These are phyloP conservation scores for Turritis glabra DNA, from an alignment of 345 rosid genomes.

Conservation along the genomic window DNA sequence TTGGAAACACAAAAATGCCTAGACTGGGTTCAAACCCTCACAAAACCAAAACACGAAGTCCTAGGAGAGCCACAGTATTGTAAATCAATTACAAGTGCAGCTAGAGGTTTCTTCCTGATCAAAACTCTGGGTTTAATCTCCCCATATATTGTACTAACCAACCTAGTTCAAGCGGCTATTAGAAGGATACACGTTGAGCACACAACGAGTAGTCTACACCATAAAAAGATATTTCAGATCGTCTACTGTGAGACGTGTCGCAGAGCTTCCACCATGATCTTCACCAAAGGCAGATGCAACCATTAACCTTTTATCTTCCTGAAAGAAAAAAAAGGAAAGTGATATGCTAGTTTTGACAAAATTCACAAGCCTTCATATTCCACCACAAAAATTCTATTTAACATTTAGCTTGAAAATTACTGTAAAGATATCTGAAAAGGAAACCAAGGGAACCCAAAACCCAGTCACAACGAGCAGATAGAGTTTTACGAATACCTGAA, in stretches of 20 bases:
- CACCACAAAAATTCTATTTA: not conserved
- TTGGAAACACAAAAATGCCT: constrained; percentile 22
- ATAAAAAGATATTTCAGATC: constrained; percentile 68
- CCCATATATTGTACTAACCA: constrained; percentile 20
- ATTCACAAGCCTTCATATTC: not conserved
- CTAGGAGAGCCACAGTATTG: constrained; percentile 25
- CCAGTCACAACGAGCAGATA: constrained; percentile 3
- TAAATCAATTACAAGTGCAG: constrained; percentile 19
- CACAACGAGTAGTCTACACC: constrained; percentile 48
- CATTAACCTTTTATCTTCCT: constrained; percentile 95
- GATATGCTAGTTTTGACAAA: not conserved
- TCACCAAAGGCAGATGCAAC: constrained; percentile 97
- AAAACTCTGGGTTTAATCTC: constrained; percentile 21
- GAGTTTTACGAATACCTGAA: constrained; percentile 61
- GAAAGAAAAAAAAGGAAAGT: constrained; percentile 3
- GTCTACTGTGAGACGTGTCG: constrained; percentile 71
- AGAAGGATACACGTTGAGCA: not conserved
- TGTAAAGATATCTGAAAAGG: not conserved
- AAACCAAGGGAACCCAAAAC: not conserved
- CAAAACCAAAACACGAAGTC: constrained; percentile 25
- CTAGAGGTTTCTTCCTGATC: constrained; percentile 18
- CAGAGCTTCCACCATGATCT: constrained; percentile 72
- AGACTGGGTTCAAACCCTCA: constrained; percentile 29
- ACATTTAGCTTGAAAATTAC: not conserved
- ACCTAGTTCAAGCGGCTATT: constrained; percentile 19